Percentiles rank a stretch among this genome's conserved stretches.
Conservation (phyloP, 2,329 filamentous ascomycete genomes). For the Trichoderma brevicompactum region DNA sequence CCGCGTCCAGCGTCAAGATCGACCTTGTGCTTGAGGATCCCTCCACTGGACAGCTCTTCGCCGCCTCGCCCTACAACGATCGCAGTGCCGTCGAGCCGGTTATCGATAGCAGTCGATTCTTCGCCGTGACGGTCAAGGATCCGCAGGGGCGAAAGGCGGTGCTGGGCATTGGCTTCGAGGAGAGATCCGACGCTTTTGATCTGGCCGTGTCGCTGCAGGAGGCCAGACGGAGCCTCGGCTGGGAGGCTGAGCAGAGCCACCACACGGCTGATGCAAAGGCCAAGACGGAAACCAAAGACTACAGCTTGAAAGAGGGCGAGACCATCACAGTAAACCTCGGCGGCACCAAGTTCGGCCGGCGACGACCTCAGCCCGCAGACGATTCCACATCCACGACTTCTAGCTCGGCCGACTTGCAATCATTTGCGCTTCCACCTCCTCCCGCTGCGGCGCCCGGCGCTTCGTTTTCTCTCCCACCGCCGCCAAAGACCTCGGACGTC, state of each 20-base stretch:
- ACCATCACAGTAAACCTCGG: conserved; percentile 82
- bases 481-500: conserved; percentile 65
- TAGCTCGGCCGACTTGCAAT: conserved; percentile 46
- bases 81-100: conserved; percentile 73
- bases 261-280: conserved; percentile 44
- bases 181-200: conserved; percentile 83
- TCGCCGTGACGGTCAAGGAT: conserved; percentile 79
- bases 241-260: conserved; percentile 51
- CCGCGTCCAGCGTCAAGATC: conserved; percentile 62
- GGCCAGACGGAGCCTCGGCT: conserved; percentile 69
- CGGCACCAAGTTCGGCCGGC: conserved; percentile 55
- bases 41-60: conserved; percentile 74
- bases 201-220: conserved; percentile 82
- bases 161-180: conserved; percentile 85
- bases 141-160: conserved; percentile 75
- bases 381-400: conserved; percentile 28
- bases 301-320: conserved; percentile 86
- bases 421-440: conserved; percentile 77
- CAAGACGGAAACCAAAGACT: conserved; percentile 61
- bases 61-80: conserved; percentile 76
- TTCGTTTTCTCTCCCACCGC: conserved; percentile 64
- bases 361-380: conserved; percentile 44
- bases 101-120: conserved; percentile 80
- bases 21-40: conserved; percentile 82
- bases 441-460: conserved; percentile 50